Percentiles rank a stretch among this genome's conserved stretches.
phyloP scores from a whole-genome alignment of 2,329 filamentous ascomycete genomes.

The Aureobasidium lini region DNA sequence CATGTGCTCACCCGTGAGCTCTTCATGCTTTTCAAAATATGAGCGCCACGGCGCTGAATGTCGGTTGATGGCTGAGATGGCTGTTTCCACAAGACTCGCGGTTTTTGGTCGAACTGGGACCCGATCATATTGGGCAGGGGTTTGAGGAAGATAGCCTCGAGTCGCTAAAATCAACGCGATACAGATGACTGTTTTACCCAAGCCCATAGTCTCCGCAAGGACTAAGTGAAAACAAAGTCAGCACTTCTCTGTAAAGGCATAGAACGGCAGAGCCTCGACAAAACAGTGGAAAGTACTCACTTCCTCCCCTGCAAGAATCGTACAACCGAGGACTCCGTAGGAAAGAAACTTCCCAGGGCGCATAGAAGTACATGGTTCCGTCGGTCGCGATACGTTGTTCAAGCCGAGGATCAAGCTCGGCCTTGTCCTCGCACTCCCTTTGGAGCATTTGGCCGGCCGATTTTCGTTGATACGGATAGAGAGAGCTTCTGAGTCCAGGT shows the following conservation, averaged over 20 bases:
- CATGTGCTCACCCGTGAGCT: constrained; percentile 44
- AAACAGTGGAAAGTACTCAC: too few species aligned
- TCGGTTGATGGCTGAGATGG: constrained; percentile 60
- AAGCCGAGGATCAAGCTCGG: constrained; percentile 67
- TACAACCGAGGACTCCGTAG: constrained; percentile 63
- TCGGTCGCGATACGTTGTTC: constrained; percentile 52
- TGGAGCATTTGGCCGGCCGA: constrained; percentile 80
- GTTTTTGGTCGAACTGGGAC: constrained; percentile 40
- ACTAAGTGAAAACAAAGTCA: constrained; percentile 27
- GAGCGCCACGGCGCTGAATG: constrained; percentile 63
- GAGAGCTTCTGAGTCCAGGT: constrained; percentile 52
- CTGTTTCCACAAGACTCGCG: constrained; percentile 66
- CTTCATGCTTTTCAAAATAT: constrained; percentile 49
- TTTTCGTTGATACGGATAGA: constrained; percentile 73
- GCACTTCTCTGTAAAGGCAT: too few species aligned
- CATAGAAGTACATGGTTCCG: constrained; percentile 61
- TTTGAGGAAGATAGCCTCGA: constrained; percentile 56
- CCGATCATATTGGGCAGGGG: constrained; percentile 53
- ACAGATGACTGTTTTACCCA: constrained; percentile 83
- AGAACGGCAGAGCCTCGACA: too few species aligned
- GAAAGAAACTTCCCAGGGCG: constrained; percentile 55
- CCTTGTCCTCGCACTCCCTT: constrained; percentile 59
- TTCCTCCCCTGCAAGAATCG: constrained; percentile 67
- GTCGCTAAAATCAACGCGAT: constrained; percentile 66
- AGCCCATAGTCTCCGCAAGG: constrained; percentile 70